Evolutionary conservation across 164 flowering plant species (phyloP), one percentile per base, ranked within the genome.

Genomic region (Chimonanthus praecox): DNA sequence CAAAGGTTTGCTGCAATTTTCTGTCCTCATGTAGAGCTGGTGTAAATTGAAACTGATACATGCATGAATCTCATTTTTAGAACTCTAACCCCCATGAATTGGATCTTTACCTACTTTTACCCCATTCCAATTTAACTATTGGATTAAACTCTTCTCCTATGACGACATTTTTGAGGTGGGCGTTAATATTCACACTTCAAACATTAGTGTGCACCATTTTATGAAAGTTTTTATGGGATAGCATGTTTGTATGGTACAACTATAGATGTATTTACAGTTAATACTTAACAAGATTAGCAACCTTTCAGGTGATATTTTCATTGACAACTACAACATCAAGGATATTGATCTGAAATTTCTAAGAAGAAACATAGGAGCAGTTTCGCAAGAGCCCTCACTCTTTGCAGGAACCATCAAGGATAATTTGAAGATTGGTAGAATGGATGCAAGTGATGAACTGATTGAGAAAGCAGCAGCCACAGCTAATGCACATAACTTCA

Each of bases 351-450:
- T 90, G 80, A 86, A 82, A 81, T 86, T 79, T 74, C 84, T 90
- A 2, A 73, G 90, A 72, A 80, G 69, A 73, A 87, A 87, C 65
- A 74, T 87, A 8, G 92, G 89, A 78, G 77, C 76, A 70, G 95
- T 90, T 74, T 84, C 87, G 44, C 92, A 90, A 82, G 95, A 88
- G 79, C 92, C 95, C 49, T 77, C 86, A 8, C 89, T 90, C 16
- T 90, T 88, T 79, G 58, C 84, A 50, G 90, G 91, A 58, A 84
- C 84, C 58, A 87, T 90, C 71, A 85, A 76, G 74, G 87, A 90
- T 62, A 90, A 90, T 78, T 73, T 88, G 47, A 85, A 75, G 77
- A 78, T 85, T n/a, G 95, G 92, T 76, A 83, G 83, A 70, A 68
- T 78, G 77, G 77, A 79, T 72, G 92, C 91, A 15, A 73, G 73